These are phyloP conservation scores for Salix brachista DNA, from an alignment of 345 rosid species.

Conservation along the genomic window DNA sequence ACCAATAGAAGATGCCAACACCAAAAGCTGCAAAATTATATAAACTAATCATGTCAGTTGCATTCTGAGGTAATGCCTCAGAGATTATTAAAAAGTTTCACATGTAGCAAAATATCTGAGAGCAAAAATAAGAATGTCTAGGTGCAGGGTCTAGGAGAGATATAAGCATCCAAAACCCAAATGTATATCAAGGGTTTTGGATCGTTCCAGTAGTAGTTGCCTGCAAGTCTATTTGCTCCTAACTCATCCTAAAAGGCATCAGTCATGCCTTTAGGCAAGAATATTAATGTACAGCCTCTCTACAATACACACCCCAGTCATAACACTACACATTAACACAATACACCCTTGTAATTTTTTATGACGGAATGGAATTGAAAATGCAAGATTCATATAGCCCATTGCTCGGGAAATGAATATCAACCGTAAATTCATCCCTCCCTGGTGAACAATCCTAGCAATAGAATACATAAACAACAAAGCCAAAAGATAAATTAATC, in stretches of 20 bases:
- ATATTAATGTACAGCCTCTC: not conserved
- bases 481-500: not conserved
- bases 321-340: not conserved
- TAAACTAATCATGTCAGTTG: too few species aligned
- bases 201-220: not conserved
- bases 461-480: not conserved
- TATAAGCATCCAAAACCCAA: not conserved
- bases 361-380: not conserved
- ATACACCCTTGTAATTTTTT: not conserved
- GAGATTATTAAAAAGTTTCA: too few species aligned
- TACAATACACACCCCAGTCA: not conserved
- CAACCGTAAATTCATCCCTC: not conserved
- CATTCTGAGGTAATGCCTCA: too few species aligned
- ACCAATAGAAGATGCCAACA: too few species aligned
- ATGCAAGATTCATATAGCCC: not conserved
- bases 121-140: not conserved
- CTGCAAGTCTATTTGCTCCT: not conserved
- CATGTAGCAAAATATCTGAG: too few species aligned
- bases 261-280: not conserved
- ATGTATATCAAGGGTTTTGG: not conserved
- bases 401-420: not conserved
- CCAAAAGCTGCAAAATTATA: too few species aligned
- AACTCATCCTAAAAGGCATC: not conserved
- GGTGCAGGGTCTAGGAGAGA: not conserved
- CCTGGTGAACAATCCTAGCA: not conserved